phyloP scores from a whole-genome alignment of 768 basidiomycete genomes.

The Calvatia gigantea region DNA sequence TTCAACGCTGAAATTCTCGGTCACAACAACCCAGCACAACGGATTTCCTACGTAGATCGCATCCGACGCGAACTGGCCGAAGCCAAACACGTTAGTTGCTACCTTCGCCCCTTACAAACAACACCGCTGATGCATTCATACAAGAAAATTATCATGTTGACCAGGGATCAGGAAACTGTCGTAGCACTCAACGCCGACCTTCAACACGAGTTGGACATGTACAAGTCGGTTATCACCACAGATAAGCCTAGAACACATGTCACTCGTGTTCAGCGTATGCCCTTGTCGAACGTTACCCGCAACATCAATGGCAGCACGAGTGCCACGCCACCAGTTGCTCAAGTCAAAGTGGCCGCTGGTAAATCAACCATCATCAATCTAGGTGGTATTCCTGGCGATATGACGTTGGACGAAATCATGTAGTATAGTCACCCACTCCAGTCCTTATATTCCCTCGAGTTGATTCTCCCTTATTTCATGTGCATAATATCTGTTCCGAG shows the following conservation, averaged over 20 bases:
- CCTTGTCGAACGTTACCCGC: conserved; percentile 41
- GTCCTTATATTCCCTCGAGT: background rate
- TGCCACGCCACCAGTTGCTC: conserved; percentile 4
- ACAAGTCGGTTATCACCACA: conserved; percentile 51
- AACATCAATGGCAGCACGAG: conserved; percentile 27
- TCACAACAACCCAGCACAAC: conserved; percentile 81
- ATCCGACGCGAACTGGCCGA: conserved; percentile 79
- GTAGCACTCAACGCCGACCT: conserved; percentile 42
- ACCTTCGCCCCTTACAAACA: background rate
- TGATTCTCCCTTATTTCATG: background rate
- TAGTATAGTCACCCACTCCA: background rate
- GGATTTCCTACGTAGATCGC: conserved; percentile 83
- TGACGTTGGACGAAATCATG: conserved; percentile 48
- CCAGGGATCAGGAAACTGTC: conserved; percentile 47
- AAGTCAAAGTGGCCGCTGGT: conserved; percentile 14
- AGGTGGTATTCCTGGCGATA: conserved; percentile 40
- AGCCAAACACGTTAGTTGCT: conserved; percentile 67
- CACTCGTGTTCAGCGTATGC: conserved; percentile 46
- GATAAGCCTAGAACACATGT: conserved; percentile 53
- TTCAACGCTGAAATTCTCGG: conserved; percentile 87
- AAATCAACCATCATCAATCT: conserved; percentile 6
- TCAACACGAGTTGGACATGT: conserved; percentile 52
- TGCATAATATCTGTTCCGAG: background rate
- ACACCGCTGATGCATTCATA: background rate
- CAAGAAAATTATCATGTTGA: conserved; percentile 47